Conservation (phyloP, 1,284 basidiomycete species). For the Ceratobasidium papillatum region DNA sequence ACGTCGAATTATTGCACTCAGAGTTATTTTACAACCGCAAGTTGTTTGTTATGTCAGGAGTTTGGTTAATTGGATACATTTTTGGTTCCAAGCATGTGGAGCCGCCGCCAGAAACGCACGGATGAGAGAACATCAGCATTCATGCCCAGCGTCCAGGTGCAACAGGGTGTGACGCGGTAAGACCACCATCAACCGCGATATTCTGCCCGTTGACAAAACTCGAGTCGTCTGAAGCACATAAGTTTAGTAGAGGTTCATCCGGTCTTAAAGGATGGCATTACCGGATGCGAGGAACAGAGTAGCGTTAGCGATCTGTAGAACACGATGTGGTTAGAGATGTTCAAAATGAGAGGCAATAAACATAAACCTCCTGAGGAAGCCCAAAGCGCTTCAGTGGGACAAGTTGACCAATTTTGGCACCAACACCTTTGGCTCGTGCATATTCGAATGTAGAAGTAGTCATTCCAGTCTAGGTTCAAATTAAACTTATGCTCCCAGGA, state of each 20-base stretch:
- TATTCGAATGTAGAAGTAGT: constrained; percentile 76
- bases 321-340: not conserved
- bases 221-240: constrained; percentile 71
- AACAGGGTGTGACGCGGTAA: constrained; percentile 77
- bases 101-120: no score
- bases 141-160: constrained; percentile 60
- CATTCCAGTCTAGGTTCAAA: constrained; percentile 72
- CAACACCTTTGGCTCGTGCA: constrained; percentile 77
- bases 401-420: constrained; percentile 81
- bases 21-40: no score
- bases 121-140: not conserved
- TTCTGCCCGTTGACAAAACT: constrained; percentile 94
- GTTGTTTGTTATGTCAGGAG: no score
- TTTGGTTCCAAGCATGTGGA: no score
- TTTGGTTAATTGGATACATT: no score
- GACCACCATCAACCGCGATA: constrained; percentile 85
- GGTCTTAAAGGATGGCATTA: constrained; percentile 52
- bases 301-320: constrained; percentile 79
- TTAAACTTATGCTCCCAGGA: not conserved
- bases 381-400: constrained; percentile 86
- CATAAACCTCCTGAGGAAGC: constrained; percentile 75
- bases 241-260: constrained; percentile 29
- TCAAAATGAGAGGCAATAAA: not conserved
- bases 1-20: no score
- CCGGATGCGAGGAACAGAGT: constrained; percentile 89